Conservation (phyloP, 345 rosid genomes). For the Citrus medica region DNA sequence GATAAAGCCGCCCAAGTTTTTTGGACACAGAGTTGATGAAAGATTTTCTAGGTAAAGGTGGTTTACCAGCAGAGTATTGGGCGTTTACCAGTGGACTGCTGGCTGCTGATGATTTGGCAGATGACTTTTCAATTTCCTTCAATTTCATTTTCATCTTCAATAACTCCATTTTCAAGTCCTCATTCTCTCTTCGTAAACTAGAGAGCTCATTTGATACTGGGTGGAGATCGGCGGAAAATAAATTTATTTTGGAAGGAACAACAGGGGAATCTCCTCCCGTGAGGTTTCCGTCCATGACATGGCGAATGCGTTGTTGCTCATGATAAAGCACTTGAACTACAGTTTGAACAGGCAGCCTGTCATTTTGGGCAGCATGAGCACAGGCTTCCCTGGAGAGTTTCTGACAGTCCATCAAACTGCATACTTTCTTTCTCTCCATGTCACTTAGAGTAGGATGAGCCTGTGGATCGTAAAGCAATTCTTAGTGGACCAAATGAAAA, state of each 20-base stretch:
- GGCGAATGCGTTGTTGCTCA: conserved; percentile 85
- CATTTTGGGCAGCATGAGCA: conserved; percentile 93
- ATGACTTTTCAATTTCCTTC: conserved; percentile 58
- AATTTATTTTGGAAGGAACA: conserved; percentile 28
- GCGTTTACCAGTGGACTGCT: conserved; percentile 29
- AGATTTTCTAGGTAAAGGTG: conserved; percentile 76
- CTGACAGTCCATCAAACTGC: conserved; percentile 95
- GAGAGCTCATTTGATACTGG: conserved; percentile 65
- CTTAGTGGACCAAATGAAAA: not conserved
- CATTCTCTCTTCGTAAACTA: conserved; percentile 60
- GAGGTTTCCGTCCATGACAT: conserved; percentile 46
- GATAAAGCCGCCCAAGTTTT: conserved; percentile 76
- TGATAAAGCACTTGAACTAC: conserved; percentile 93
- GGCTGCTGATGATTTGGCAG: conserved; percentile 25
- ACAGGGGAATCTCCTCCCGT: conserved; percentile 33
- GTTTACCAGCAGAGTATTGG: conserved; percentile 53
- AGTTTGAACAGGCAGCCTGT: conserved; percentile 85
- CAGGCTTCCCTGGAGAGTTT: conserved; percentile 90
- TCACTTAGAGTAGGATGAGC: conserved; percentile 86
- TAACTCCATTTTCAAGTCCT: conserved; percentile 77
- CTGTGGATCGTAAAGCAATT: conserved; percentile 27
- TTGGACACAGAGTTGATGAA: conserved; percentile 71
- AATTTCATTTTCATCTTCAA: conserved; percentile 81
- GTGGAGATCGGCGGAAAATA: conserved; percentile 35
- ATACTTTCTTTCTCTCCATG: conserved; percentile 89